A percentile compares a stretch with the other conserved stretches of the same genome.
Evolutionary conservation across 371 early-diverging fungal species (phyloP).

Genomic region (Actinomucor elegans): DNA sequence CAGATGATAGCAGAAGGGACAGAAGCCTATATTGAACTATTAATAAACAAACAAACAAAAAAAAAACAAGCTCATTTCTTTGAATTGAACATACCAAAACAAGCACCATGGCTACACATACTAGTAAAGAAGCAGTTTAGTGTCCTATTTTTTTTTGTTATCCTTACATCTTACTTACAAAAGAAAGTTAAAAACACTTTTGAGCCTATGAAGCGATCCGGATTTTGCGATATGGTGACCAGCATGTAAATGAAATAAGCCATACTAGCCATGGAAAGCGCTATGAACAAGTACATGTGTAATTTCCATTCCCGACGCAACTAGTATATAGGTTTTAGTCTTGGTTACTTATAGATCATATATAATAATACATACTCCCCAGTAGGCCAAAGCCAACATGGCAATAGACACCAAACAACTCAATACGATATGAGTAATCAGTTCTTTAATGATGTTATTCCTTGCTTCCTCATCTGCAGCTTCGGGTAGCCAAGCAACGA

Average conservation of each 20-base stretch:
- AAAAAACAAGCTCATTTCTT: not conserved
- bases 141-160: too few species aligned
- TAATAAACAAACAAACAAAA: not conserved
- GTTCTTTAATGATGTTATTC: constrained; percentile 46
- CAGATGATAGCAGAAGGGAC: constrained; percentile 28
- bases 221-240: constrained; percentile 61
- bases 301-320: constrained; percentile 52
- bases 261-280: constrained; percentile 55
- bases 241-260: constrained; percentile 78
- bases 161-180: constrained; percentile 17
- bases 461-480: constrained; percentile 48
- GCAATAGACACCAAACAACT: constrained; percentile 72
- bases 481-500: constrained; percentile 55
- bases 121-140: constrained; percentile 10
- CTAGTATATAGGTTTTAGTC: constrained; percentile 9
- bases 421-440: constrained; percentile 70
- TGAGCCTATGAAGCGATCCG: constrained; percentile 54
- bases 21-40: constrained; percentile 15
- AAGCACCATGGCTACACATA: constrained; percentile 33
- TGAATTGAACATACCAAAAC: constrained; percentile 17
- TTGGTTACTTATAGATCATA: constrained; percentile 38
- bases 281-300: constrained; percentile 61
- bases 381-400: constrained; percentile 73
- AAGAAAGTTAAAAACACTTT: constrained; percentile 75
- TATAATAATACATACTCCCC: constrained; percentile 64